Percentiles rank a stretch among this genome's conserved stretches.
Conservation (phyloP, 2,329 filamentous ascomycete genomes). For the Penicillium sp. region DNA sequence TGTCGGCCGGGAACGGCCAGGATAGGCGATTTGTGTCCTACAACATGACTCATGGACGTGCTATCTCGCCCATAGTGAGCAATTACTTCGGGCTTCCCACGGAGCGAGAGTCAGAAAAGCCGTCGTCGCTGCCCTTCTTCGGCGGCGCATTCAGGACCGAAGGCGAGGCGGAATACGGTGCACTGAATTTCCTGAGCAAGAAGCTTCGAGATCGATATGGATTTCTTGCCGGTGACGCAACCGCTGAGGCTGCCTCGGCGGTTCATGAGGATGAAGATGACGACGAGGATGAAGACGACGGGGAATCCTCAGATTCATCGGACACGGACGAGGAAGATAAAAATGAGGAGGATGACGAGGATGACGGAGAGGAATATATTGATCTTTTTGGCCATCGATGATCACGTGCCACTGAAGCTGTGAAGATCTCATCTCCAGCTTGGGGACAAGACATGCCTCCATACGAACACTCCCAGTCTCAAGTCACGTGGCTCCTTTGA, state of each 20-base stretch:
- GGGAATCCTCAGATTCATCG: constrained; percentile 27
- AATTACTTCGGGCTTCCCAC: constrained; percentile 49
- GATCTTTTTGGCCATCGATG: constrained; percentile 57
- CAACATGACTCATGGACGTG: constrained; percentile 41
- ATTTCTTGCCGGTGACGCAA: constrained; percentile 34
- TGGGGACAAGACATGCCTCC: not conserved
- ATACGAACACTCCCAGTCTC: not conserved
- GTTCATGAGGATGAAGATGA: constrained; percentile 25
- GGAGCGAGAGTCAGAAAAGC: constrained; percentile 33
- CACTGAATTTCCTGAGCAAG: constrained; percentile 56
- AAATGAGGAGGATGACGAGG: constrained; percentile 55
- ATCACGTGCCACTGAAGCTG: constrained; percentile 9
- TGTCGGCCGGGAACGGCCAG: constrained; percentile 18
- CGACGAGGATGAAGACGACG: constrained; percentile 22
- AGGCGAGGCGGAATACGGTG: constrained; percentile 52
- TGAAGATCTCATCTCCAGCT: not conserved
- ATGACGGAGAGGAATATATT: constrained; percentile 53
- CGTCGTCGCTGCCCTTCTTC: constrained; percentile 33
- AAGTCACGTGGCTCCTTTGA: not conserved
- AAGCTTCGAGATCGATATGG: constrained; percentile 45
- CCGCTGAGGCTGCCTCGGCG: constrained; percentile 24
- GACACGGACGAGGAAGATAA: constrained; percentile 48
- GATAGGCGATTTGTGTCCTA: constrained; percentile 33
- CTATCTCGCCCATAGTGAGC: constrained; percentile 46
- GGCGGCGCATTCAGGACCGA: constrained; percentile 22